These are phyloP conservation scores for Castanea mollissima DNA, from an alignment of 306 rosid genomes.

Conservation along the genomic window DNA sequence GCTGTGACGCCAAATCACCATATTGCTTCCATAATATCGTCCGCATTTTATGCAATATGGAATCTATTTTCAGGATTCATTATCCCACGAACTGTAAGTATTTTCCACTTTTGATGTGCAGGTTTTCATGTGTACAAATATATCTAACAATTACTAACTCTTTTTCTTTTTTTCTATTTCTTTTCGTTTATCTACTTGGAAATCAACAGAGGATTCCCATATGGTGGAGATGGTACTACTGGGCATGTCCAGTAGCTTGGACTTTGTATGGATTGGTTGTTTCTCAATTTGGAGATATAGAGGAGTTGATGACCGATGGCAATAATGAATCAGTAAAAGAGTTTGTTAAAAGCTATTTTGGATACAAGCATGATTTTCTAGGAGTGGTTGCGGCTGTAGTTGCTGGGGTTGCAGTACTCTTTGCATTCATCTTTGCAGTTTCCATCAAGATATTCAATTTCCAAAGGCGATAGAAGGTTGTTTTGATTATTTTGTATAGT, in stretches of 20 bases:
- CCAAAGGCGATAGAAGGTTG: slow-evolving; percentile 28
- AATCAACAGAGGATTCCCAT: slow-evolving; percentile 56
- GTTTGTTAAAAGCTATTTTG: slow-evolving; percentile 26
- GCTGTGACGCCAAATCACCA: slow-evolving; percentile 75
- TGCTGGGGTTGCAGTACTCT: slow-evolving; percentile 24
- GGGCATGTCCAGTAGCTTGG: slow-evolving; percentile 73
- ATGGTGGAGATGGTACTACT: slow-evolving; percentile 88
- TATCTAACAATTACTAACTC: background rate
- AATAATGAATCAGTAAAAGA: slow-evolving; percentile 18
- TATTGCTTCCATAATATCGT: slow-evolving; percentile 55
- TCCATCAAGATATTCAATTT: slow-evolving; percentile 36
- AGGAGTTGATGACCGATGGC: background rate
- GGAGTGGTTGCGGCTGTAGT: slow-evolving; percentile 28
- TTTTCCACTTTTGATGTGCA: background rate
- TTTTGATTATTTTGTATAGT: background rate
- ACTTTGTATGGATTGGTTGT: slow-evolving; percentile 59
- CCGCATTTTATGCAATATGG: slow-evolving; percentile 74
- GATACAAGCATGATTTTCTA: slow-evolving; percentile 38
- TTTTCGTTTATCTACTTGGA: background rate
- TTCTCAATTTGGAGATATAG: slow-evolving; percentile 52
- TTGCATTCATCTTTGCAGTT: slow-evolving; percentile 40
- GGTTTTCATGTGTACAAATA: background rate
- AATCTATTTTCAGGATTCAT: slow-evolving; percentile 80
- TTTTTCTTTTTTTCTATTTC: background rate
- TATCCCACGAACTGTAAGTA: slow-evolving; percentile 58